Evolutionary conservation across 169 alveolate species (phyloP), one percentile per base, ranked within the genome.

Genomic region (Hepatocystis sp.): DNA sequence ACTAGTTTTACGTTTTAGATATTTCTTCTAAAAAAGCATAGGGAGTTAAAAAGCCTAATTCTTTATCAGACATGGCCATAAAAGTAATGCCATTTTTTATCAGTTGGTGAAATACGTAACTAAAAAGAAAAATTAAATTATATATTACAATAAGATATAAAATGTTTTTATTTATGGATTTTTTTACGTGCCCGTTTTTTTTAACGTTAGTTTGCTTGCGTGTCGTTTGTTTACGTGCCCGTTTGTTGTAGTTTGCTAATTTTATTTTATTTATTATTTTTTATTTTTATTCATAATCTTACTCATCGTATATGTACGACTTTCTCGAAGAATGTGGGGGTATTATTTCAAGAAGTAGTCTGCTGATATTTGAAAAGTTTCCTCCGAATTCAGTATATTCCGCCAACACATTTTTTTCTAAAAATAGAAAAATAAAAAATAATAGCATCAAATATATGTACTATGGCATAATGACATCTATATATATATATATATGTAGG

Each of bases 361-460:
- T 71, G 42, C 65, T 60, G 21, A 71, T 71, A 42, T 71, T 71
- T 11, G 86, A 71, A 71, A 71, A 71, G 30, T 71, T 71, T 10
- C 86, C 86, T 19, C 86, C 86, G 39, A 58, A 71, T 71, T 71
- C 86, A 44, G 86, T 71, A 17, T 71, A 71, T 58, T 71, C 86
- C 17, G 86, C 86, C 52, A 71, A 64, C 25, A 71, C 86, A 17
- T 71, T 71, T 44, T 71, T 71, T 28, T 71, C 86, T 71, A 56
- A 25, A 71, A 49, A 49, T 36, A 10, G 8, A 32, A 21, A 39
- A 25, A 56, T 44, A 15, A 15, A 23, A 19, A 52, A 52, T 32
- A n/a, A n/a, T n/a, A n/a, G 23, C 15, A 46, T 15, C 23, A 10
- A 53, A 53, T 23, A 53, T 13, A 53, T 1, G 44, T 40, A 53